Percentiles rank a stretch among this genome's conserved stretches.
phyloP scores from a whole-genome alignment of 1,284 basidiomycete genomes.

The Marasmius oreades region DNA sequence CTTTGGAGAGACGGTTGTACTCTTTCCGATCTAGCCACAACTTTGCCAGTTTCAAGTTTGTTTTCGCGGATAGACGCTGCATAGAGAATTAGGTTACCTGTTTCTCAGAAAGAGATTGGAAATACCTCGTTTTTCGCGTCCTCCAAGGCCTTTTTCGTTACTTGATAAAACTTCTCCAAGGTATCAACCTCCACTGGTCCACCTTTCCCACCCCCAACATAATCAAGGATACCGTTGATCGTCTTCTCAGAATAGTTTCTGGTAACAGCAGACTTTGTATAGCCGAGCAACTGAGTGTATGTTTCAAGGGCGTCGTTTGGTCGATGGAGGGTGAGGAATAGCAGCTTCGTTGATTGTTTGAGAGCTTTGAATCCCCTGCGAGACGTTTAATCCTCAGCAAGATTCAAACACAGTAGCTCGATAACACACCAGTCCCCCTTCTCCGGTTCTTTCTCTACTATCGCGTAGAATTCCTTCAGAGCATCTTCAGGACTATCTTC shows the following conservation, averaged over 20 bases:
- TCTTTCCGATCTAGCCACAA: conserved; percentile 96
- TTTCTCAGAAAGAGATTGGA: neutral
- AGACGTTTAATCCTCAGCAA: neutral
- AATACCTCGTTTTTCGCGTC: conserved; percentile 94
- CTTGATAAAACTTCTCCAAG: conserved; percentile 94
- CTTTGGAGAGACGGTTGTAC: conserved; percentile 80
- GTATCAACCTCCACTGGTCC: conserved; percentile 82
- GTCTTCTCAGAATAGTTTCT: conserved; percentile 95
- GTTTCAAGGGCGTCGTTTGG: conserved; percentile 85
- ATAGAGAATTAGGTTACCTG: neutral
- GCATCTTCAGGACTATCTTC: conserved; percentile 90
- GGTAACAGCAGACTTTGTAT: conserved; percentile 91
- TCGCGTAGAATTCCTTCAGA: conserved; percentile 80
- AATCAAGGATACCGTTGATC: conserved; percentile 98
- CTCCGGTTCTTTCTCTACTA: conserved; percentile 86
- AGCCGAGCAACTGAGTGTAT: conserved; percentile 83
- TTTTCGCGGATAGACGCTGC: conserved; percentile 91
- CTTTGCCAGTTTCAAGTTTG: conserved; percentile 95
- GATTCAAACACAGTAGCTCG: neutral
- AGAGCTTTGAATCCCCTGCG: conserved; percentile 97
- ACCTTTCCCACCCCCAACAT: conserved; percentile 91
- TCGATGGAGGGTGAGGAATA: conserved; percentile 77
- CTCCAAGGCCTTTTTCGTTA: conserved; percentile 84
- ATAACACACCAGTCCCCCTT: conserved; percentile 84
- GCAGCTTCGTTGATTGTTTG: conserved; percentile 96